Evolutionary conservation across 495 filamentous ascomycete genomes (phyloP).

Genomic region (Coniosporium apollinis): DNA sequence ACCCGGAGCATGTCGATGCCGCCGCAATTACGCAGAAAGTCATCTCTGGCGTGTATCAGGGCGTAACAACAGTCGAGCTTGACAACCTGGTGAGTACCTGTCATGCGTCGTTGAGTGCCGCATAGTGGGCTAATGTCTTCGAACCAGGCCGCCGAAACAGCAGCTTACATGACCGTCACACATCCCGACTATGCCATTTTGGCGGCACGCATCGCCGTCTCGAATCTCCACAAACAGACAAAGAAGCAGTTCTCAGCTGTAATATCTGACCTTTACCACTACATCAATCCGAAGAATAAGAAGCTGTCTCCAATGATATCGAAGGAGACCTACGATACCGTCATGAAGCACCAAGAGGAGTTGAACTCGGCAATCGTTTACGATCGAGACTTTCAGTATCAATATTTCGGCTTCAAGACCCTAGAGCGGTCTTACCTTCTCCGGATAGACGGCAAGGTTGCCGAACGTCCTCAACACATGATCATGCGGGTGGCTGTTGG

Average conservation of each 20-base stretch:
- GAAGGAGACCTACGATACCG: conserved; percentile 65
- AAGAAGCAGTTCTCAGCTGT: conserved; percentile 98
- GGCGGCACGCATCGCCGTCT: conserved; percentile 94
- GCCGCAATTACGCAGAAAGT: conserved; percentile 98
- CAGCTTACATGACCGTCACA: conserved; percentile 98
- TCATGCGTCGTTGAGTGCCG: neutral
- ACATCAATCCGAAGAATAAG: conserved; percentile 86
- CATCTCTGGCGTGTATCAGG: conserved; percentile 97
- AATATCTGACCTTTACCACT: conserved; percentile 84
- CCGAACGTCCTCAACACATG: conserved; percentile 95
- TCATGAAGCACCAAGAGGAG: conserved; percentile 90
- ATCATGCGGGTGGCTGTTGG: conserved; percentile 98
- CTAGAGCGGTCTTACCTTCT: conserved; percentile 94
- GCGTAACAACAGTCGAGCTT: conserved; percentile 86
- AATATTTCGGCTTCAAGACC: conserved; percentile 99
- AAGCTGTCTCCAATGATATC: conserved; percentile 85
- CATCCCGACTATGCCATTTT: conserved; percentile 99
- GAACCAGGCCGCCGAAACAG: conserved; percentile 83
- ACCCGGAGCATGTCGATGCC: conserved; percentile 90
- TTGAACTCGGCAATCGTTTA: conserved; percentile 98
- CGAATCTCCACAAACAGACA: conserved; percentile 98
- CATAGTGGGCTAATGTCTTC: conserved; percentile 1
- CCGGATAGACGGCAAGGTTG: conserved; percentile 80
- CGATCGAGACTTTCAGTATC: conserved; percentile 98
- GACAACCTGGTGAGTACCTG: conserved; percentile 71